These are phyloP conservation scores for Herpetomonas samuelpessoai DNA, from an alignment of 208 protist species.

Conservation along the genomic window DNA sequence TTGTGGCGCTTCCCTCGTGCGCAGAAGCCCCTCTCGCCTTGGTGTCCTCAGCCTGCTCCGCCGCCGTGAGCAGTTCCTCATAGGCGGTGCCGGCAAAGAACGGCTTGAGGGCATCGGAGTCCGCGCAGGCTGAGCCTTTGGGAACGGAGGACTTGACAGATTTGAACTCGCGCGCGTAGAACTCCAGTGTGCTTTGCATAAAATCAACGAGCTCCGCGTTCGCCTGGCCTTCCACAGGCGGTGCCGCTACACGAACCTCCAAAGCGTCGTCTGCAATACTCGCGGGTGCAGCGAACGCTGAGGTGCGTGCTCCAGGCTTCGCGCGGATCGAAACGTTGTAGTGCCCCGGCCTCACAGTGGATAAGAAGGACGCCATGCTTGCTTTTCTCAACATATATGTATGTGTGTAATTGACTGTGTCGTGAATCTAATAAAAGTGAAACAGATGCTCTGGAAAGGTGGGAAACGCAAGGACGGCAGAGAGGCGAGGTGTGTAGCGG, in stretches of 20 bases:
- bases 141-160: neutral
- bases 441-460: no score
- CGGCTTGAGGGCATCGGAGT: neutral
- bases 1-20: no score
- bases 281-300: slow-evolving; percentile 33
- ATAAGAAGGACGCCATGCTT: slow-evolving; percentile 52
- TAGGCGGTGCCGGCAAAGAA: slow-evolving; percentile 13
- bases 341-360: slow-evolving; percentile 27
- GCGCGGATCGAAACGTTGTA: slow-evolving; percentile 59
- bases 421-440: no score
- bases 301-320: slow-evolving; percentile 68
- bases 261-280: slow-evolving; percentile 21
- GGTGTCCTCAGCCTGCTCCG: neutral
- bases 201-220: slow-evolving; percentile 77
- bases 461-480: no score
- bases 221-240: slow-evolving; percentile 73
- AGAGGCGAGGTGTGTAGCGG: no score
- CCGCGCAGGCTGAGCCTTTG: neutral
- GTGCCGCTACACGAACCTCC: slow-evolving; percentile 64
- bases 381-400: slow-evolving; percentile 15
- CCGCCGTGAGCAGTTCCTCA: neutral
- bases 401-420: no score
- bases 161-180: slow-evolving; percentile 21
- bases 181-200: slow-evolving; percentile 44
- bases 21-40: no score